Evolutionary conservation across 2,329 filamentous ascomycete genomes (phyloP).

Genomic region (Hypoxylon sp.): DNA sequence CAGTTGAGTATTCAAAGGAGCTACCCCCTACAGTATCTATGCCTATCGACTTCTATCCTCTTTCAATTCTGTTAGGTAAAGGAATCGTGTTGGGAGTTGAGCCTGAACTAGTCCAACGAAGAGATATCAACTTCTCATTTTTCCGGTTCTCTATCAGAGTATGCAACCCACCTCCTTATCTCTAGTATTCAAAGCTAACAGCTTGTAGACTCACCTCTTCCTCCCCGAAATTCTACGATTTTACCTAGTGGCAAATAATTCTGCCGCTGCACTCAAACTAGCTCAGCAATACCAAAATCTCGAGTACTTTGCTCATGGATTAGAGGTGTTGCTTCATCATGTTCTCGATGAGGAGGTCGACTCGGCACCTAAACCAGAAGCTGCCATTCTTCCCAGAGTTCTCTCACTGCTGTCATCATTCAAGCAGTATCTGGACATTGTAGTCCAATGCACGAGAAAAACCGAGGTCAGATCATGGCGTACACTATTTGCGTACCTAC

Average conservation of each 20-base stretch:
- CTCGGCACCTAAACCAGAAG: slow-evolving; percentile 71
- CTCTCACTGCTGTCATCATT: slow-evolving; percentile 78
- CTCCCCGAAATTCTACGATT: slow-evolving; percentile 88
- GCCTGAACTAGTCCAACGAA: slow-evolving; percentile 91
- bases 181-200: slow-evolving; percentile 28
- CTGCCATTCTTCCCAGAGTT: slow-evolving; percentile 75
- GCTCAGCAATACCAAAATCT: slow-evolving; percentile 89
- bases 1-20: slow-evolving; percentile 76
- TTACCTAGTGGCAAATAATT: slow-evolving; percentile 81
- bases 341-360: slow-evolving; percentile 97
- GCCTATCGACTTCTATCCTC: slow-evolving; percentile 93
- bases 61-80: slow-evolving; percentile 89
- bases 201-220: slow-evolving; percentile 85
- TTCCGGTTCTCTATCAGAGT: slow-evolving; percentile 90
- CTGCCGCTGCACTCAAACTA: slow-evolving; percentile 83
- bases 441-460: slow-evolving; percentile 97
- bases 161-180: slow-evolving; percentile 57
- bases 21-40: slow-evolving; percentile 82
- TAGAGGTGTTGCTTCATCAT: slow-evolving; percentile 92
- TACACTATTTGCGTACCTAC: slow-evolving; percentile 91
- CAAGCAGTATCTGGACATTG: slow-evolving; percentile 91
- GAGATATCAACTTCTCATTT: slow-evolving; percentile 91
- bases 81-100: slow-evolving; percentile 93
- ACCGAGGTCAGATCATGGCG: slow-evolving; percentile 96
- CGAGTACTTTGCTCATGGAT: slow-evolving; percentile 91